phyloP scores from a whole-genome alignment of 345 rosid species.

The Boechera stricta region DNA sequence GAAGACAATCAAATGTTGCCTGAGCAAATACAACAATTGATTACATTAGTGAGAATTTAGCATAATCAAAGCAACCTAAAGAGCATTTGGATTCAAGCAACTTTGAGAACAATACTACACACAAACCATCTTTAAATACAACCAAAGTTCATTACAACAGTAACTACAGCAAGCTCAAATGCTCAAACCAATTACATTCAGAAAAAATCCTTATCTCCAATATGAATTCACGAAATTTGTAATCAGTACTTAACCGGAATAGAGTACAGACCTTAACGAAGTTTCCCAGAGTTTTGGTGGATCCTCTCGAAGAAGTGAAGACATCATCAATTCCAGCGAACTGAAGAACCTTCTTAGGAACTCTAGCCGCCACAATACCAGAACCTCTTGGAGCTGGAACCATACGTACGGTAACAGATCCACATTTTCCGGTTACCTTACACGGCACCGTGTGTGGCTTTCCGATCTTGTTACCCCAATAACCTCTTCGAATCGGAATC shows the following conservation, averaged over 20 bases:
- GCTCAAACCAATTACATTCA: background rate
- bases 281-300: slow-evolving; percentile 75
- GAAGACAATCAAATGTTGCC: slow-evolving; percentile 38
- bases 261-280: slow-evolving; percentile 62
- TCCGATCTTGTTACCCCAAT: slow-evolving; percentile 85
- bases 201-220: too few species aligned
- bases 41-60: background rate
- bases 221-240: background rate
- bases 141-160: background rate
- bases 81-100: background rate
- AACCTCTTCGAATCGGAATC: slow-evolving; percentile 75
- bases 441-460: slow-evolving; percentile 75
- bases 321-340: slow-evolving; percentile 80
- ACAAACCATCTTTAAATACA: background rate
- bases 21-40: background rate
- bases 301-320: slow-evolving; percentile 70
- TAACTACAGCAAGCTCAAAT: background rate
- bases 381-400: slow-evolving; percentile 84
- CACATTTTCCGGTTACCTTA: slow-evolving; percentile 79
- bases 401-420: slow-evolving; percentile 74
- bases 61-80: background rate
- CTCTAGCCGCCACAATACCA: slow-evolving; percentile 79
- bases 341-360: slow-evolving; percentile 78
- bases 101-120: background rate
- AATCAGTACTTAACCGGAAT: background rate